Evolutionary conservation across 179 eudicot genomes (phyloP).

Genomic region (Silene vulgaris): DNA sequence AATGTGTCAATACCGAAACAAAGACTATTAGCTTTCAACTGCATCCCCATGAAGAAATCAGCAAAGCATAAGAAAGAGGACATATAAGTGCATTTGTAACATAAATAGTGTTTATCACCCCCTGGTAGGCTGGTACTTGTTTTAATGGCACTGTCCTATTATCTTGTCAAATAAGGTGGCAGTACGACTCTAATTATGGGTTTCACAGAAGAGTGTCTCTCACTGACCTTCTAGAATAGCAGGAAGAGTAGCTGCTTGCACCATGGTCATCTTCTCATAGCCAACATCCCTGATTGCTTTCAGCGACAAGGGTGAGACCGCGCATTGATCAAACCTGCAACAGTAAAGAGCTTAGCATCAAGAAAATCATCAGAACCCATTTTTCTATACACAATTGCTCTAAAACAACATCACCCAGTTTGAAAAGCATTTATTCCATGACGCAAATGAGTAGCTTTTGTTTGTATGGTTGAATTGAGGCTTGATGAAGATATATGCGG

Average conservation of each 20-base stretch:
- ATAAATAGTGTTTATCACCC: too few relatives aligned
- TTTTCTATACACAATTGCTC: neutral
- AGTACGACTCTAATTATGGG: neutral
- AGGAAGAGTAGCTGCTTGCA: slow-evolving; percentile 94
- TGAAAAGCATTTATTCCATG: neutral
- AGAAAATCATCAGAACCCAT: neutral
- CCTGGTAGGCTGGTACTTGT: neutral
- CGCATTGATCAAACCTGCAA: slow-evolving; percentile 85
- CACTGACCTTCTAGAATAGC: slow-evolving; percentile 67
- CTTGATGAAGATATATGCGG: too few relatives aligned
- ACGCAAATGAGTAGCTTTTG: neutral
- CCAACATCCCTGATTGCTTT: slow-evolving; percentile 89
- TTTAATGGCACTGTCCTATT: neutral
- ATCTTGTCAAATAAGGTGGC: neutral
- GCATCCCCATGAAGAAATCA: too few relatives aligned
- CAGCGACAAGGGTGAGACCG: slow-evolving; percentile 61
- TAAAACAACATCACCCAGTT: neutral
- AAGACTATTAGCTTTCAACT: too few relatives aligned
- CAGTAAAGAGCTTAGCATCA: slow-evolving; percentile 15
- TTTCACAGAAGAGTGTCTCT: neutral
- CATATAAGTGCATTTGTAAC: too few relatives aligned
- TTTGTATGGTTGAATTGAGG: neutral
- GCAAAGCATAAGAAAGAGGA: too few relatives aligned
- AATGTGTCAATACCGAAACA: too few relatives aligned
- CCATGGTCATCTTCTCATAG: slow-evolving; percentile 89